These are phyloP conservation scores for Corylus heterophylla DNA, from an alignment of 306 rosid species.

Conservation along the genomic window DNA sequence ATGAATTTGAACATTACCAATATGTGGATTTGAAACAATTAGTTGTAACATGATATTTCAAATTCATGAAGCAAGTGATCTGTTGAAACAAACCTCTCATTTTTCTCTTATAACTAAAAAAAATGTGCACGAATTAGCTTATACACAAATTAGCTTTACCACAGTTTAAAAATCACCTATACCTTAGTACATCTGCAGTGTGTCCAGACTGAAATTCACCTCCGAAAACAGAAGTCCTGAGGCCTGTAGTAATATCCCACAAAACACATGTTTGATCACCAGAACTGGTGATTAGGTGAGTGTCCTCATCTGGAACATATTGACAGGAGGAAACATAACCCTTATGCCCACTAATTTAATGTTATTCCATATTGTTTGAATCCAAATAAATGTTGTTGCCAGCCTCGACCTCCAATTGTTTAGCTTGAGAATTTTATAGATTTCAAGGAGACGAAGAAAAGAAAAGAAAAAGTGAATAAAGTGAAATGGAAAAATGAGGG, in stretches of 20 bases:
- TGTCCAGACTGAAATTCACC: slow-evolving; percentile 99
- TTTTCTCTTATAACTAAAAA: too few species aligned
- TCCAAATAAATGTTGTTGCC: too few species aligned
- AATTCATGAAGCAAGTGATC: neutral
- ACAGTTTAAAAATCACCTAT: slow-evolving; percentile 32
- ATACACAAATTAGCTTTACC: slow-evolving; percentile 5
- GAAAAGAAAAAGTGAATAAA: too few species aligned
- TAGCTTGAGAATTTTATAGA: too few species aligned
- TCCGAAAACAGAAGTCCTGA: slow-evolving; percentile 90
- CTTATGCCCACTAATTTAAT: slow-evolving; percentile 68
- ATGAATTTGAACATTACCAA: too few species aligned
- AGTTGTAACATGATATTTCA: too few species aligned
- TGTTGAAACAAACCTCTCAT: neutral
- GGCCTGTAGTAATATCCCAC: slow-evolving; percentile 97
- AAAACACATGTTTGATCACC: slow-evolving; percentile 94
- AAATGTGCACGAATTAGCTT: too few species aligned
- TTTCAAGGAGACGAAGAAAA: too few species aligned
- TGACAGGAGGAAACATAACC: slow-evolving; percentile 95
- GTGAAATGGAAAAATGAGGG: too few species aligned
- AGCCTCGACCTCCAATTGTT: too few species aligned
- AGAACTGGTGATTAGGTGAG: slow-evolving; percentile 85
- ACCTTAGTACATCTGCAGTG: slow-evolving; percentile 88
- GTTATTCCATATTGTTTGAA: too few species aligned
- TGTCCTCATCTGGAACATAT: slow-evolving; percentile 91
- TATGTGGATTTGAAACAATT: too few species aligned